Evolutionary conservation across 129 eudicot species (phyloP), one percentile per base, ranked within the genome.

Genomic region (Flaveria trinervia): DNA sequence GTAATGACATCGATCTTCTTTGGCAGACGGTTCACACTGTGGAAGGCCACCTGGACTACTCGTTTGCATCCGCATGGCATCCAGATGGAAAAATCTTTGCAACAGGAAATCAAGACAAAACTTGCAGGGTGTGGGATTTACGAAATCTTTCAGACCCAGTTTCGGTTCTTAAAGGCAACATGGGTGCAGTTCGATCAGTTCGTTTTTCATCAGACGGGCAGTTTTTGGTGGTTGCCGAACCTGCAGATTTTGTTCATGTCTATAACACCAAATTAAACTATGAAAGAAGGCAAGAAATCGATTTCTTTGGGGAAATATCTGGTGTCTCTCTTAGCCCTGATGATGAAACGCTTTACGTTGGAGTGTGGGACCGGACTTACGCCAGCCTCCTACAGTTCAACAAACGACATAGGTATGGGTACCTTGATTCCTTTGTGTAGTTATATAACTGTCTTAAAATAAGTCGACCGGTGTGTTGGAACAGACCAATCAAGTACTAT

Each of bases 41-140:
- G 17, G 84, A 69, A 64, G 98, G 98, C 30, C 96, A 93, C 79
- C 86, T 79, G 1, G 98, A 93, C 86, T 93, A 79, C 84, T 93
- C 98, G 5, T 93, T 93, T 17, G 96, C 98, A 0, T 86, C 98
- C 0, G 95, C 71, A 39, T 66, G 71, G 71, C 71, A 66, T 36
- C 71, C 97, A 0, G 81, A 87, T 7, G 95, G 92, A 15, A 71
- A 8, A 10, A 83, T 79, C 60, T 86, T 93, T 74, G 96, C 96
- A 18, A 90, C 96, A 4, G 95, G 98, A 39, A 93, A 90, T 72
- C 98, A 93, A 52, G 98, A 93, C 86, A 93, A 90, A 75, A 93
- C 98, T 8, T 88, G 98, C 77, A 82, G 94, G 79, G 83, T 93
- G 22, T 93, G 98, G 98, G 98, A 90, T 68, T 11, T 86, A 17